phyloP scores from a whole-genome alignment of 257 asterid species.

The Fraxinus excelsior region DNA sequence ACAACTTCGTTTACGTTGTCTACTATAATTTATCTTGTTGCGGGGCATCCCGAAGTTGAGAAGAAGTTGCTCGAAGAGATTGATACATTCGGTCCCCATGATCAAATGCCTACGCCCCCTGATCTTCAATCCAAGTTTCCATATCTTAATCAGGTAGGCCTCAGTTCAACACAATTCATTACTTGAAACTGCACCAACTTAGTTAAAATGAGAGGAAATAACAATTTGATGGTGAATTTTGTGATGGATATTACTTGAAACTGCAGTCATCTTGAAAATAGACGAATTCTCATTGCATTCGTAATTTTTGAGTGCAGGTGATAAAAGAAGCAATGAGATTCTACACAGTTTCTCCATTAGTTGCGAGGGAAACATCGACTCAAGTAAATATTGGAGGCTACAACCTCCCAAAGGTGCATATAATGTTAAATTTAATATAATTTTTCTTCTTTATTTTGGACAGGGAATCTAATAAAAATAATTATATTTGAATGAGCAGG shows the following conservation, averaged over 20 bases:
- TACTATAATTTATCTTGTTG: conserved; percentile 61
- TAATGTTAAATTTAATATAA: background rate
- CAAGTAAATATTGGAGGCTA: conserved; percentile 85
- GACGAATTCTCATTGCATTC: background rate
- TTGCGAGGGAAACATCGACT: conserved; percentile 88
- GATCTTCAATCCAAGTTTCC: conserved; percentile 83
- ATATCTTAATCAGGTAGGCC: conserved; percentile 68
- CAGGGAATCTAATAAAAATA: background rate
- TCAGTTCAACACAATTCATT: background rate
- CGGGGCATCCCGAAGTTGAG: conserved; percentile 75
- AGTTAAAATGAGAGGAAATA: too few relatives aligned
- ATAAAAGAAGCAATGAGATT: conserved; percentile 96
- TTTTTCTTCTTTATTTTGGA: too few relatives aligned
- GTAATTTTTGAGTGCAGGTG: conserved; percentile 49
- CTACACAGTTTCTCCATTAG: conserved; percentile 80
- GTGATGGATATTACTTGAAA: too few relatives aligned
- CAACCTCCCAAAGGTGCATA: conserved; percentile 74
- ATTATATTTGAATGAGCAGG: conserved; percentile 41
- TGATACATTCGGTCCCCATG: conserved; percentile 65
- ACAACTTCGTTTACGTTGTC: conserved; percentile 92
- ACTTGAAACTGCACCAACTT: background rate
- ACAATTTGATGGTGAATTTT: background rate
- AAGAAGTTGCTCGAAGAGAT: conserved; percentile 65
- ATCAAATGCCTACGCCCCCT: conserved; percentile 59
- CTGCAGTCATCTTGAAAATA: background rate